Conservation (phyloP, 805 yeast species). For the Sugiyamaella chiloensis region DNA sequence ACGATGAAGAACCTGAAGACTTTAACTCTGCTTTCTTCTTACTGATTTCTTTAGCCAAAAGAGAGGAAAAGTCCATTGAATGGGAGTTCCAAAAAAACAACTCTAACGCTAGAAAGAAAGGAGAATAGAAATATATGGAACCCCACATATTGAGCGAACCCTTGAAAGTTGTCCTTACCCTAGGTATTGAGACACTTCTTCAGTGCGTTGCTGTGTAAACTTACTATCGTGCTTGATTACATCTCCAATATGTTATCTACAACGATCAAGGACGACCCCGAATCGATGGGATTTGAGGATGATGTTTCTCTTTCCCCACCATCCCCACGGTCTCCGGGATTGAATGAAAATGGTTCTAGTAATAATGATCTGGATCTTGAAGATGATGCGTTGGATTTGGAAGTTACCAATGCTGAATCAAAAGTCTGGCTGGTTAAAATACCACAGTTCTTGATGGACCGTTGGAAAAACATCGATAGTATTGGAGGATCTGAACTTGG, state of each 20-base stretch:
- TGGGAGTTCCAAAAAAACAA: no score
- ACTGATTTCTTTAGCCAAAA: slow-evolving; percentile 47
- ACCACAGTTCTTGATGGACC: slow-evolving; percentile 80
- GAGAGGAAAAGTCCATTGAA: slow-evolving; percentile 48
- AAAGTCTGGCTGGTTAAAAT: slow-evolving; percentile 91
- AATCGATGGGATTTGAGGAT: slow-evolving; percentile 32
- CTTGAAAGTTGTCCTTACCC: no score
- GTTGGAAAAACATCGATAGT: slow-evolving; percentile 65
- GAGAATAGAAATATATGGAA: no score
- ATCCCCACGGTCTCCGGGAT: slow-evolving; percentile 28
- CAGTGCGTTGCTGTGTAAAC: no score
- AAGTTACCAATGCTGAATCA: slow-evolving; percentile 55
- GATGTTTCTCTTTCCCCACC: slow-evolving; percentile 37
- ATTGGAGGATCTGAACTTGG: slow-evolving; percentile 74
- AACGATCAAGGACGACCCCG: slow-evolving; percentile 9
- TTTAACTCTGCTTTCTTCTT: slow-evolving; percentile 39
- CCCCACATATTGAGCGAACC: no score
- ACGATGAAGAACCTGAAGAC: background rate
- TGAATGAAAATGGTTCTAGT: slow-evolving; percentile 13
- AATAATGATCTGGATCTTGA: slow-evolving; percentile 40
- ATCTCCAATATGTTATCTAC: background rate
- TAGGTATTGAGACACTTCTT: no score
- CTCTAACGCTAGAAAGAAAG: no score
- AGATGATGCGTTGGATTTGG: slow-evolving; percentile 75
- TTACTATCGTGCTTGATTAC: no score